These are phyloP conservation scores for Leucosporidium creatinivorum DNA, from an alignment of 768 basidiomycete species.

Conservation along the genomic window DNA sequence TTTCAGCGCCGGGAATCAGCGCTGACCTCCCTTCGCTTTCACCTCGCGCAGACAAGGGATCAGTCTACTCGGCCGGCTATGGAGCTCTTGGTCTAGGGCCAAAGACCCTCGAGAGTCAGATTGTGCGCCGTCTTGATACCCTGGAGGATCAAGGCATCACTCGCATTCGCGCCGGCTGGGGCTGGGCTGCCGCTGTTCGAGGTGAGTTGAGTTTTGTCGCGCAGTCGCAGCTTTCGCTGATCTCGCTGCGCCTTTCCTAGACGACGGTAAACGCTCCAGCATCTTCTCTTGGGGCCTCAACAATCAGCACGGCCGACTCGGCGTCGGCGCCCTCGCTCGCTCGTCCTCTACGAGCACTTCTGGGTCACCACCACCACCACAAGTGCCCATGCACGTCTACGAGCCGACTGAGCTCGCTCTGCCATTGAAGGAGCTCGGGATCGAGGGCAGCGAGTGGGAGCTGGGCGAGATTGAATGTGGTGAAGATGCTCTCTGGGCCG, in stretches of 20 bases:
- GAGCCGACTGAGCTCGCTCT: conserved; percentile 11
- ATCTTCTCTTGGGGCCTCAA: conserved; percentile 28
- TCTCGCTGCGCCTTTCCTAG: neutral
- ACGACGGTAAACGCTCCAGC: neutral
- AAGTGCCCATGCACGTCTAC: neutral
- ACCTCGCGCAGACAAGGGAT: conserved; percentile 9
- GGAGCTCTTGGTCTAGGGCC: conserved; percentile 17
- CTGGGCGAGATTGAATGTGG: conserved; percentile 22
- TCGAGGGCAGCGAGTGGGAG: conserved; percentile 9
- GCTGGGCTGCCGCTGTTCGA: conserved; percentile 21
- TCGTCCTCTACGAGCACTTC: neutral
- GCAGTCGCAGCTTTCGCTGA: too few relatives aligned
- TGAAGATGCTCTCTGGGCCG: conserved; percentile 25
- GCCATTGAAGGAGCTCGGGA: conserved; percentile 10
- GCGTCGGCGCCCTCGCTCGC: conserved; percentile 2
- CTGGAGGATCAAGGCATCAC: conserved; percentile 17
- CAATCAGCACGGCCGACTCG: conserved; percentile 14
- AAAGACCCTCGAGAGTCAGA: neutral
- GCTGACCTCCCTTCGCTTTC: neutral
- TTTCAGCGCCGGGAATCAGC: neutral
- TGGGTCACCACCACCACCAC: neutral
- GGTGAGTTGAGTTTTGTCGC: conserved; percentile 4
- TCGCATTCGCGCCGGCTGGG: conserved; percentile 21
- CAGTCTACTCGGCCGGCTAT: conserved; percentile 23
- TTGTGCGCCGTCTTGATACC: neutral